Percentiles rank a stretch among this genome's conserved stretches.
Conservation (phyloP, 192 early-diverging fungal species). For the Coemansia reversa region DNA sequence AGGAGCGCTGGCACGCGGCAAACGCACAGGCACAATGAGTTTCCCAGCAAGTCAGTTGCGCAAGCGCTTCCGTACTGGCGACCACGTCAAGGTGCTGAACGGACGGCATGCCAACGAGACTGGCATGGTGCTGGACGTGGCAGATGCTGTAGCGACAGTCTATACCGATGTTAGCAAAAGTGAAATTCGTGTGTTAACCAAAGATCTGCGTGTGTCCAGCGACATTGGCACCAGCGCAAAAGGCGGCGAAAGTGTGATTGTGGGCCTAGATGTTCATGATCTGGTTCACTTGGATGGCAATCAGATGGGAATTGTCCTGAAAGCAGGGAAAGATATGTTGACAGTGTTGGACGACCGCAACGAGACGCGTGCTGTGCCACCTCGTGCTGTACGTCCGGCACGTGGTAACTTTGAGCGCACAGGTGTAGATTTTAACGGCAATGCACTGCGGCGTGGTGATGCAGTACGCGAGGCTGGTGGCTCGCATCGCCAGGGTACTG, state of each 20-base stretch:
- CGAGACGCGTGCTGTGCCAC: constrained; percentile 61
- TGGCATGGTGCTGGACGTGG: constrained; percentile 85
- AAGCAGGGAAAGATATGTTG: constrained; percentile 71
- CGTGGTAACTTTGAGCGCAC: constrained; percentile 55
- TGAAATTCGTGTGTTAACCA: constrained; percentile 85
- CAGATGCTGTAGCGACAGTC: constrained; percentile 78
- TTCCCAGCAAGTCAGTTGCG: constrained; percentile 71
- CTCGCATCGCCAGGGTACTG: constrained; percentile 64
- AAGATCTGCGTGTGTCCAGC: constrained; percentile 77
- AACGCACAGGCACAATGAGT: constrained; percentile 34
- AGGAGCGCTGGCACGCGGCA: constrained; percentile 55
- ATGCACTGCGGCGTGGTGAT: constrained; percentile 64
- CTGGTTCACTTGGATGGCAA: constrained; percentile 76
- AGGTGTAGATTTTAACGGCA: constrained; percentile 58
- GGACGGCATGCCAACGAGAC: constrained; percentile 83
- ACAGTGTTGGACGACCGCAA: constrained; percentile 79
- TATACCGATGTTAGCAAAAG: constrained; percentile 66
- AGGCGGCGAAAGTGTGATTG: constrained; percentile 34
- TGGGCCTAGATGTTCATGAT: constrained; percentile 84
- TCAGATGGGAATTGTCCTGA: constrained; percentile 79
- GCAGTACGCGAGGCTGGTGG: constrained; percentile 69
- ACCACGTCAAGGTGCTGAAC: constrained; percentile 91
- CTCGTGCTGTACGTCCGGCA: constrained; percentile 71
- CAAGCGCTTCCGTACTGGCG: constrained; percentile 88
- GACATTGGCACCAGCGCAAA: constrained; percentile 64